phyloP scores from a whole-genome alignment of 2,329 filamentous ascomycete species.

The Davidsoniella virescens region DNA sequence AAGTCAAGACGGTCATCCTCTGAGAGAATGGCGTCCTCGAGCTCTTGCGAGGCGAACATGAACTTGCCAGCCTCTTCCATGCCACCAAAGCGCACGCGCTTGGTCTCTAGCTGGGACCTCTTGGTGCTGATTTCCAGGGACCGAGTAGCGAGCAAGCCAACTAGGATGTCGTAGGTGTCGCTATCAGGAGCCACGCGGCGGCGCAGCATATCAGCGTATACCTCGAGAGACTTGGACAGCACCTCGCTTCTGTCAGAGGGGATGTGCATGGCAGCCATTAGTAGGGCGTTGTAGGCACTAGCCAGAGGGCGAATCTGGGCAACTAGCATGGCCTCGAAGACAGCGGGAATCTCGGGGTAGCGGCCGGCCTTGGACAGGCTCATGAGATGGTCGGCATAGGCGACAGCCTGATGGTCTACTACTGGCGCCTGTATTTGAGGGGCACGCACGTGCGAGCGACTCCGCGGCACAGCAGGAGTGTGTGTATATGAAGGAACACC shows the following conservation, averaged over 20 bases:
- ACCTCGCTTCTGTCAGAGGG: slow-evolving; percentile 66
- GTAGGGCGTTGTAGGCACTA: slow-evolving; percentile 78
- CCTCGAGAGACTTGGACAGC: slow-evolving; percentile 79
- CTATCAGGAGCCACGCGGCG: slow-evolving; percentile 68
- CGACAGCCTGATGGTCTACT: slow-evolving; percentile 45
- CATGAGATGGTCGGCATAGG: slow-evolving; percentile 64
- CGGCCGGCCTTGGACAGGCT: slow-evolving; percentile 55
- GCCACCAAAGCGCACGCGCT: slow-evolving; percentile 68
- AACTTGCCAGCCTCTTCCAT: slow-evolving; percentile 73
- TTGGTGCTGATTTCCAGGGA: slow-evolving; percentile 62
- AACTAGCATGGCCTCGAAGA: slow-evolving; percentile 80
- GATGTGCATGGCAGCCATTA: slow-evolving; percentile 70
- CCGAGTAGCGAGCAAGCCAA: slow-evolving; percentile 64
- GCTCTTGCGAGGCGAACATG: slow-evolving; percentile 74
- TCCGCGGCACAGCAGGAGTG: slow-evolving; percentile 27
- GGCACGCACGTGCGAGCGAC: slow-evolving; percentile 31
- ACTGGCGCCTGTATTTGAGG: slow-evolving; percentile 38
- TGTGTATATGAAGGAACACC: slow-evolving; percentile 20
- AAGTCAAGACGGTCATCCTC: slow-evolving; percentile 79
- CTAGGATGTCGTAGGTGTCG: slow-evolving; percentile 74
- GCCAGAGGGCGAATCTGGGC: slow-evolving; percentile 68
- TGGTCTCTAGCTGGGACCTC: slow-evolving; percentile 61
- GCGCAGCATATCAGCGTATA: slow-evolving; percentile 91
- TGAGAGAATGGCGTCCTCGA: slow-evolving; percentile 69
- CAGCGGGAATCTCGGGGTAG: slow-evolving; percentile 74